phyloP scores from a whole-genome alignment of 106 monocot species.

The Dendrobium catenatum region DNA sequence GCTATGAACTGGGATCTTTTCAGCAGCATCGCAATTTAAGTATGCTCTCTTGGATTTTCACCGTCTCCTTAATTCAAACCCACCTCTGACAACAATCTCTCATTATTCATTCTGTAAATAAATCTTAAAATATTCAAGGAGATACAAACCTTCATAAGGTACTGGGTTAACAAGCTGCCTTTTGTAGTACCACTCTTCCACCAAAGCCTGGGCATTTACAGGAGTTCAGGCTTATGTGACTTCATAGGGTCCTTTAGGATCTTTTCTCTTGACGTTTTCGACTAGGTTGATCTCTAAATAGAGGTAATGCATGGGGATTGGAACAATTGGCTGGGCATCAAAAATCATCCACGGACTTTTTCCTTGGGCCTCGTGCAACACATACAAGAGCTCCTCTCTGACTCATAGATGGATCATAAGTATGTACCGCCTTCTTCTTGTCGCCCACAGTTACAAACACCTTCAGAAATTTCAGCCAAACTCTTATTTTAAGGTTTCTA shows the following conservation, averaged over 20 bases:
- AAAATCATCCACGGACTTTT: slow-evolving; percentile 85
- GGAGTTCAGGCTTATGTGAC: slow-evolving; percentile 94
- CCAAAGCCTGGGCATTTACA: slow-evolving; percentile 81
- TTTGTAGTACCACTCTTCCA: slow-evolving; percentile 91
- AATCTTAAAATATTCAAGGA: neutral
- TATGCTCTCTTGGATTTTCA: too few relatives aligned
- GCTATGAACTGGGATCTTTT: too few relatives aligned
- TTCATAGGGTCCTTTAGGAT: slow-evolving; percentile 81
- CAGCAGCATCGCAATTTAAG: too few relatives aligned
- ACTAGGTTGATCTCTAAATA: slow-evolving; percentile 90
- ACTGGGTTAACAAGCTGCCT: slow-evolving; percentile 93
- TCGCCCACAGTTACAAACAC: slow-evolving; percentile 88
- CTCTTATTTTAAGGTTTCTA: neutral
- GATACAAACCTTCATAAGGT: slow-evolving; percentile 74
- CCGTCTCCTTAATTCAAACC: too few relatives aligned
- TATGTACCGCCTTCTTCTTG: slow-evolving; percentile 94
- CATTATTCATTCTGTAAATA: neutral
- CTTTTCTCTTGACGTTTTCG: slow-evolving; percentile 93
- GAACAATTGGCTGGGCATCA: slow-evolving; percentile 79
- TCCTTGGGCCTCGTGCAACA: slow-evolving; percentile 77
- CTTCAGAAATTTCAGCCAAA: slow-evolving; percentile 27
- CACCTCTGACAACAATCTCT: too few relatives aligned
- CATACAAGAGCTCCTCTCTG: slow-evolving; percentile 97
- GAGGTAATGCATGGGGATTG: slow-evolving; percentile 91
- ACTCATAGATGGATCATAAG: slow-evolving; percentile 85